Base-by-base conservation (phyloP, 768 basidiomycete species). In the Sutorius australiensis region DNA sequence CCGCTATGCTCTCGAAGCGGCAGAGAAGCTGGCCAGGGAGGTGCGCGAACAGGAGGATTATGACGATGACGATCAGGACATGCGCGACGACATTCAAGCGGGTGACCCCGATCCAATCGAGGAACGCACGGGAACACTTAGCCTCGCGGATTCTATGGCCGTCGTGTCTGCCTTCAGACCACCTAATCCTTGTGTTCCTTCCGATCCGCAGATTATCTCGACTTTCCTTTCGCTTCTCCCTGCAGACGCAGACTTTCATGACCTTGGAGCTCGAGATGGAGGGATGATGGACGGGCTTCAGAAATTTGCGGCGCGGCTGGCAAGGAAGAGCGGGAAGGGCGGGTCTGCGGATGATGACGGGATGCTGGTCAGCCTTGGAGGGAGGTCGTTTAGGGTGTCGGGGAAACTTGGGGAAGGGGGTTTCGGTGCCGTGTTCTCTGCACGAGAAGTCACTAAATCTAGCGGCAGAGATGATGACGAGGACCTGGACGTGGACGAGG, bases 381-480 rank as follows among this genome's bases (percentile, higher is more conserved):
- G 78, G 3, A 80, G 79, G 53, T 74, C 74, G 48, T 92, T 89
- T 63, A 80, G 79, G 48, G 82, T 98, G 5, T 73, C 77, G 3
- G 88, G 88, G 56, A 99, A 98, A 68, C 77, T 99, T 21, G 97
- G 97, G 16, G 97, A 99, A 72, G 97, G 97, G 6, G 92, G 95
- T 0, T 99, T 95, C 61, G 97, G 95, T 3, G 81, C 87, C 3
- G 97, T 99, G n/a, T 99, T 95, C 75, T 81, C 87, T 55, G 91
- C 89, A 4, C 78, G 80, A 50, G 79, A 85, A 64, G 48, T 75
- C 63, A 52, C 59, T 17, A 70, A 79, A 11, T 77, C 81, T 7
- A 71, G 73, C 28, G 64, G 56, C 17, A 66, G 72, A 48, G 67
- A 70, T 0, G 75, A 76, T 6, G 78, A 78, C 3, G 76, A 77